phyloP scores from a whole-genome alignment of 768 basidiomycete genomes.

The Termitomyces sp. region DNA sequence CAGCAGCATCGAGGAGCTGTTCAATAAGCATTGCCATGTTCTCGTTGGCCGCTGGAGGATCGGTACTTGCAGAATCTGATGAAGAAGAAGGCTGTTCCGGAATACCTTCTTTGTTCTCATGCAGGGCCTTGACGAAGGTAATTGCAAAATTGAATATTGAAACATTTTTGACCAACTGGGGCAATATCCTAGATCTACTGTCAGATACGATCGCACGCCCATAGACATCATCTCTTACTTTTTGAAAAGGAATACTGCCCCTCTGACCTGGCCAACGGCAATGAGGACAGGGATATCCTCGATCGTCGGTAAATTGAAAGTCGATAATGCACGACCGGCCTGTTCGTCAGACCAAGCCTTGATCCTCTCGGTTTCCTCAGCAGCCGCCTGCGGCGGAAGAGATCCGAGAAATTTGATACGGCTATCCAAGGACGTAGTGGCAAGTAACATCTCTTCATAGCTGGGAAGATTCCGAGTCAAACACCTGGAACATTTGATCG shows the following conservation, averaged over 20 bases:
- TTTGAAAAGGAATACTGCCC: slow-evolving; percentile 19
- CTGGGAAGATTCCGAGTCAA: slow-evolving; percentile 5
- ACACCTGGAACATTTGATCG: too few species aligned
- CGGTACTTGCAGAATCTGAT: background rate
- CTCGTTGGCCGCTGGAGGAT: too few species aligned
- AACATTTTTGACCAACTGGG: too few species aligned
- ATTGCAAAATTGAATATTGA: slow-evolving; percentile 20
- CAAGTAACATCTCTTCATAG: slow-evolving; percentile 22
- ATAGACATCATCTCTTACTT: background rate
- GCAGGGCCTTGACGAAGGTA: slow-evolving; percentile 18
- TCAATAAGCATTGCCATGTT: too few species aligned
- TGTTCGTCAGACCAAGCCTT: slow-evolving; percentile 18
- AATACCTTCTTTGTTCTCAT: slow-evolving; percentile 16
- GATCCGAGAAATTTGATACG: slow-evolving; percentile 22
- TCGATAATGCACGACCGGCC: slow-evolving; percentile 16
- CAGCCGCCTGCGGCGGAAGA: slow-evolving; percentile 13
- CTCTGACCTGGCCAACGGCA: slow-evolving; percentile 16
- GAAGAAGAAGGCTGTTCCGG: slow-evolving; percentile 8
- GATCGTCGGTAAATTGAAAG: slow-evolving; percentile 10
- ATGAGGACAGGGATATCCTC: slow-evolving; percentile 26
- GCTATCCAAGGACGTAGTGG: slow-evolving; percentile 15
- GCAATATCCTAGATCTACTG: background rate
- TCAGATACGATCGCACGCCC: background rate
- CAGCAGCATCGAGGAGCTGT: too few species aligned
- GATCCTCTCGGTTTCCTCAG: slow-evolving; percentile 12